Evolutionary conservation across 1,284 basidiomycete genomes (phyloP), one percentile per base, ranked within the genome.

Genomic region (Microbotryomycetes sp.): DNA sequence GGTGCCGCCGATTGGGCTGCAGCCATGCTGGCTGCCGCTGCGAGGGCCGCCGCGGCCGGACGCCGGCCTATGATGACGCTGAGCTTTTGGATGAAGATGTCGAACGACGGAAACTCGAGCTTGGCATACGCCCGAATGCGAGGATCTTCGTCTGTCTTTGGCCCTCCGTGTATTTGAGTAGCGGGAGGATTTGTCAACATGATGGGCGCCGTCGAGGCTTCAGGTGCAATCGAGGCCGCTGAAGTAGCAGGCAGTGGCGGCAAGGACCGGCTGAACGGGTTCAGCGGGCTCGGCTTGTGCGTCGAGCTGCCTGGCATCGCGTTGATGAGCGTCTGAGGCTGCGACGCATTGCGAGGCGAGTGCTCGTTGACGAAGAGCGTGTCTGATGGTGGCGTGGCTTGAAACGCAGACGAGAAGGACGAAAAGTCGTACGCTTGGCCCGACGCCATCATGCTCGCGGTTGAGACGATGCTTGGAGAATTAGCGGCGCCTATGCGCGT

Each of bases 71-170:
- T 88, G 60, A 86, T 77, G 60, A 89, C 84, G 28, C 83, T 82
- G 77, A 86, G 70, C 75, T 86, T 89, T 77, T 90, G 88, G 50
- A 86, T 83, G 77, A 88, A 91, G 76, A 89, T 89, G 59, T 89
- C 90, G 64, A 90, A 91, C 76, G 85, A 85, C 45, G 89, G 89
- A 73, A 94, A 94, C 74, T 91, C 88, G 61, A 94, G 86, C 75
- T 88, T 89, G 76, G 91, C 93, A 73, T 93, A 94, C 58, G 91
- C 91, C 74, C 86, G 65, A n/a, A 66, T 66, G 2, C 57, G 54
- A 0, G 54, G 45, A 7, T 56, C 53, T 3, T 60, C 56, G 7
- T 41, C 21, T 3, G 1, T 4, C 48, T n/a, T 57, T 60, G 2
- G 54, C 55, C 3, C 62, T 18, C 0, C 62, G 52, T 7, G 11